phyloP scores from a whole-genome alignment of 306 rosid genomes.

The Fagus crenata region DNA sequence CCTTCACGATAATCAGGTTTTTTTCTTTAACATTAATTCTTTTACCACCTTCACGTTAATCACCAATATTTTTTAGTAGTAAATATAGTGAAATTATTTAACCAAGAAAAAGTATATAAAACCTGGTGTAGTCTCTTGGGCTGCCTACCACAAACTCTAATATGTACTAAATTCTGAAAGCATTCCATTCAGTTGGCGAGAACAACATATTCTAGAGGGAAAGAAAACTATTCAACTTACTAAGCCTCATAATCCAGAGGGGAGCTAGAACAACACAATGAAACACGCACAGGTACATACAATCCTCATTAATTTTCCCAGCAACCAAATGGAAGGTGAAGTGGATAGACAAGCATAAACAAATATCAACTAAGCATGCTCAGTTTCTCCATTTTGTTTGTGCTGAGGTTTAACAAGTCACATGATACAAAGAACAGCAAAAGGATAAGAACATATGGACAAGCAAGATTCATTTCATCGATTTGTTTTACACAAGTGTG shows the following conservation, averaged over 20 bases:
- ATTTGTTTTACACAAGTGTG: too few relatives aligned
- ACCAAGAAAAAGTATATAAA: not conserved
- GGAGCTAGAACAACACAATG: not conserved
- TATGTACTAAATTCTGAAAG: not conserved
- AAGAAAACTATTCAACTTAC: not conserved
- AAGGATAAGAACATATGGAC: not conserved
- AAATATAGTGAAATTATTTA: not conserved
- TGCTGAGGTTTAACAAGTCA: not conserved
- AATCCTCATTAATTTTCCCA: not conserved
- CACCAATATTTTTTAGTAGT: not conserved
- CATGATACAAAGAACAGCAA: not conserved
- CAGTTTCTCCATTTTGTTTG: not conserved
- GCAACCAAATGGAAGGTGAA: not conserved
- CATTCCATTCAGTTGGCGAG: not conserved
- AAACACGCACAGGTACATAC: not conserved
- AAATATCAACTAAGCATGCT: not conserved
- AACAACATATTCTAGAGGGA: not conserved
- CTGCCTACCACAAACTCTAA: not conserved
- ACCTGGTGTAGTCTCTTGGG: not conserved
- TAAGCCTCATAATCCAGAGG: not conserved
- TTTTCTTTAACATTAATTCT: not conserved
- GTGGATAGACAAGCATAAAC: not conserved
- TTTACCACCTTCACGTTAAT: not conserved
- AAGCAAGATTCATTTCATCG: not conserved
- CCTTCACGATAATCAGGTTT: not conserved